Conservation (phyloP, 83 land plant species). For the Thuja plicata region DNA sequence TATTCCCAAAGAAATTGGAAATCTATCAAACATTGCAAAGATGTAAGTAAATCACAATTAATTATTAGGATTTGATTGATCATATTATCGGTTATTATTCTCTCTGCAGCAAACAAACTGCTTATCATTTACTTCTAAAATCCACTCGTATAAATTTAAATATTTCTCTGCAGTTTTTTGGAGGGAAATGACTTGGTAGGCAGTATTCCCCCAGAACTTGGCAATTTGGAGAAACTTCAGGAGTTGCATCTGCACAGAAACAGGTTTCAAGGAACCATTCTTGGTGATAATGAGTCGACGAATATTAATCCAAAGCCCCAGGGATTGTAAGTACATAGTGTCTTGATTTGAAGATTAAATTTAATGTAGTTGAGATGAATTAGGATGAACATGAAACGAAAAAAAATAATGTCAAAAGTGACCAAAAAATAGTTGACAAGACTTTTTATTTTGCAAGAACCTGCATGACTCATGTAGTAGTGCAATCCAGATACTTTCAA, state of each 20-base stretch:
- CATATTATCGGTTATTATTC: neutral
- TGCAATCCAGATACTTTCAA: neutral
- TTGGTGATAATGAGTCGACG: slow-evolving; percentile 17
- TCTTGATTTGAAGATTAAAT: neutral
- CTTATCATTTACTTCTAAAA: neutral
- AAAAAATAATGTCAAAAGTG: neutral
- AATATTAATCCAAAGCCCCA: slow-evolving; percentile 1
- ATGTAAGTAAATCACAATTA: slow-evolving; percentile 30
- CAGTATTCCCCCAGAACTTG: slow-evolving; percentile 46
- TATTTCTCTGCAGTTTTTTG: slow-evolving; percentile 28
- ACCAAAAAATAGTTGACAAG: neutral
- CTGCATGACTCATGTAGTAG: neutral
- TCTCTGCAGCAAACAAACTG: no score
- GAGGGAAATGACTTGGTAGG: slow-evolving; percentile 58
- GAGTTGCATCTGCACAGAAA: slow-evolving; percentile 51
- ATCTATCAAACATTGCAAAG: slow-evolving; percentile 35
- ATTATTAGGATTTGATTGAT: neutral
- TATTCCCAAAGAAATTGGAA: slow-evolving; percentile 54
- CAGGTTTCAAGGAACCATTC: slow-evolving; percentile 42
- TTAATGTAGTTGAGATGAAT: neutral
- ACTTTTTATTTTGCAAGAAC: neutral
- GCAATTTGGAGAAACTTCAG: slow-evolving; percentile 38
- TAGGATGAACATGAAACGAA: neutral
- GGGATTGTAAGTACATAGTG: slow-evolving; percentile 12
- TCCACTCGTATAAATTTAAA: slow-evolving; percentile 10